A percentile compares a stretch with the other conserved stretches of the same genome.
These are phyloP conservation scores for Daucus carota DNA, from an alignment of 129 eudicot genomes.

Conservation along the genomic window DNA sequence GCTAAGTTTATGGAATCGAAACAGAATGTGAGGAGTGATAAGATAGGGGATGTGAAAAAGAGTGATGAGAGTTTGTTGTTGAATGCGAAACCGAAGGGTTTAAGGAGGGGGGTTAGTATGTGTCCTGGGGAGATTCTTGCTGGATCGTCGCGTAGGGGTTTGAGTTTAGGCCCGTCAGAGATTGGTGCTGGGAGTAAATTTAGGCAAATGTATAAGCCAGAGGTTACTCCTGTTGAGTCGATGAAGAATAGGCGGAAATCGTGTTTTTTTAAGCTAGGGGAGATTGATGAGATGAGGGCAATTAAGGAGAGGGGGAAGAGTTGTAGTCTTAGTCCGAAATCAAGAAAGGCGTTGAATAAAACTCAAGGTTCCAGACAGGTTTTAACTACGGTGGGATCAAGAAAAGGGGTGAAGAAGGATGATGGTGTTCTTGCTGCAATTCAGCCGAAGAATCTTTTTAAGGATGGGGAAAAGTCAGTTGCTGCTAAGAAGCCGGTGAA, in stretches of 20 bases:
- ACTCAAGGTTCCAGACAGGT: conserved; percentile 18
- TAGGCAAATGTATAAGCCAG: conserved; percentile 16
- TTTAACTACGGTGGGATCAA: conserved; percentile 54
- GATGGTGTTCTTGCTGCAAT: conserved; percentile 42
- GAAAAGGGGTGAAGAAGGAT: conserved; percentile 54
- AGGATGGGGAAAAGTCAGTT: conserved; percentile 57
- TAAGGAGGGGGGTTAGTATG: conserved; percentile 60
- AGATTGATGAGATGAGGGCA: conserved; percentile 55
- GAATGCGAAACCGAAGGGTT: conserved; percentile 20
- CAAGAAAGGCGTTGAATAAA: conserved; percentile 23
- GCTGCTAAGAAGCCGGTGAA: conserved; percentile 56
- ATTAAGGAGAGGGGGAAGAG: conserved; percentile 41
- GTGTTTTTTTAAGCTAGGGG: conserved; percentile 75
- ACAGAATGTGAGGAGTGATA: conserved; percentile 16
- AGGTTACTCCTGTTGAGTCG: conserved; percentile 46
- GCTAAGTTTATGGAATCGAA: conserved; percentile 50
- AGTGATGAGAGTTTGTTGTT: conserved; percentile 25
- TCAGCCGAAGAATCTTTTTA: conserved; percentile 55
- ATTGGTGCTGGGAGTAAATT: conserved; percentile 5
- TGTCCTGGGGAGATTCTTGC: conserved; percentile 13
- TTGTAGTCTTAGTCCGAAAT: conserved; percentile 38
- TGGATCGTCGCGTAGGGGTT: conserved; percentile 9
- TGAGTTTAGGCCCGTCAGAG: conserved; percentile 15
- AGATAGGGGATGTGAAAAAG: conserved; percentile 25
- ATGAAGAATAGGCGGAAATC: conserved; percentile 60